These are phyloP conservation scores for Leishmania guyanensis DNA, from an alignment of 208 protist genomes.

Conservation along the genomic window DNA sequence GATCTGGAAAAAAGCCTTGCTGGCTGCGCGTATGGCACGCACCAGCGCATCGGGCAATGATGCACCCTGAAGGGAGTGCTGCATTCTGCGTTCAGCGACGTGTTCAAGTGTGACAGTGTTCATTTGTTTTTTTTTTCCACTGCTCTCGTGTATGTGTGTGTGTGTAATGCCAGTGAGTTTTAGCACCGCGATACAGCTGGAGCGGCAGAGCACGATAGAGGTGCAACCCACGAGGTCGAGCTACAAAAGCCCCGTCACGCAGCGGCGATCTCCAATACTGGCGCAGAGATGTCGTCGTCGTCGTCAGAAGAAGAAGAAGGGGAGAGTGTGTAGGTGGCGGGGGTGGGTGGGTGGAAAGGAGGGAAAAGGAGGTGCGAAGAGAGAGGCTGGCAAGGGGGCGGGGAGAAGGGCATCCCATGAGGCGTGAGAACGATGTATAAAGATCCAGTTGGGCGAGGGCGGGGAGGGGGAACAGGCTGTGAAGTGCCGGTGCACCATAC, in stretches of 20 bases:
- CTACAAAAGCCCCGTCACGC: not conserved
- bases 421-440: not conserved
- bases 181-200: not conserved
- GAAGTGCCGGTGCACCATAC: not conserved
- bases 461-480: not conserved
- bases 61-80: not conserved
- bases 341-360: not conserved
- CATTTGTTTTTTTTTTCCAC: not conserved
- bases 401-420: not conserved
- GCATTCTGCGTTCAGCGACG: not conserved
- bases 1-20: slow-evolving; percentile 25
- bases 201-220: not conserved
- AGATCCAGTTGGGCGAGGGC: not conserved
- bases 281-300: not conserved
- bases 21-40: slow-evolving; percentile 15
- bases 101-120: not conserved
- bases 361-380: not conserved
- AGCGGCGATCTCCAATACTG: not conserved
- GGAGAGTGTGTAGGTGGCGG: not conserved
- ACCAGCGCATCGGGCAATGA: slow-evolving; percentile 25
- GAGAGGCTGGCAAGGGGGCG: not conserved
- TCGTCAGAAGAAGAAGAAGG: not conserved
- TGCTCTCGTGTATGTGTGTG: not conserved
- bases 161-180: not conserved
- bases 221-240: no score